phyloP scores from a whole-genome alignment of 805 yeast genomes.

The Pichia thaimueangensis region DNA sequence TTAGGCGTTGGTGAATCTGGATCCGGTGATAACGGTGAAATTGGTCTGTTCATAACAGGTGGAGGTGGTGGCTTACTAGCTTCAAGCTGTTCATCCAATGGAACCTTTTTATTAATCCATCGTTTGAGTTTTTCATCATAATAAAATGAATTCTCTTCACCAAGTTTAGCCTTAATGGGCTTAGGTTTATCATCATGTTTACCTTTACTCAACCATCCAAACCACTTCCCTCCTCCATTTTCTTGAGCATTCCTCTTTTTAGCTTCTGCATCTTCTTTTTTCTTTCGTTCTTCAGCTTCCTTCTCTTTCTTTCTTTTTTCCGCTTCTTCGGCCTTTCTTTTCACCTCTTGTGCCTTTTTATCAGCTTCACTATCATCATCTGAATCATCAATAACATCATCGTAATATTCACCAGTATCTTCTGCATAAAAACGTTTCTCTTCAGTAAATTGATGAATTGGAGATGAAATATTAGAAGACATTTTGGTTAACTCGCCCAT shows the following conservation, averaged over 20 bases:
- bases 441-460: conserved; percentile 23
- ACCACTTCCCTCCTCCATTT: conserved; percentile 33
- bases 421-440: conserved; percentile 25
- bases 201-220: conserved; percentile 57
- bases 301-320: conserved; percentile 24
- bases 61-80: conserved; percentile 67
- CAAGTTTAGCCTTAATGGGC: conserved; percentile 78
- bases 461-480: conserved; percentile 13
- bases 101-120: conserved; percentile 74
- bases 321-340: conserved; percentile 12
- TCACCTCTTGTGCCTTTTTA: conserved; percentile 21
- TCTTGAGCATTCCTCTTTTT: conserved; percentile 27
- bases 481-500: background rate
- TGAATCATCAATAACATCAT: conserved; percentile 27
- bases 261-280: conserved; percentile 24
- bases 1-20: conserved; percentile 22
- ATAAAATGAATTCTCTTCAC: conserved; percentile 65
- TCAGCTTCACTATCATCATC: conserved; percentile 39
- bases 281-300: conserved; percentile 22
- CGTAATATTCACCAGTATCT: conserved; percentile 27
- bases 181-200: conserved; percentile 56
- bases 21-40: conserved; percentile 2
- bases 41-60: conserved; percentile 35
- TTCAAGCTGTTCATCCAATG: conserved; percentile 56
- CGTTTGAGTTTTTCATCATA: conserved; percentile 80